Conservation (phyloP, 2,329 filamentous ascomycete genomes). For the Neofusicoccum parvum region DNA sequence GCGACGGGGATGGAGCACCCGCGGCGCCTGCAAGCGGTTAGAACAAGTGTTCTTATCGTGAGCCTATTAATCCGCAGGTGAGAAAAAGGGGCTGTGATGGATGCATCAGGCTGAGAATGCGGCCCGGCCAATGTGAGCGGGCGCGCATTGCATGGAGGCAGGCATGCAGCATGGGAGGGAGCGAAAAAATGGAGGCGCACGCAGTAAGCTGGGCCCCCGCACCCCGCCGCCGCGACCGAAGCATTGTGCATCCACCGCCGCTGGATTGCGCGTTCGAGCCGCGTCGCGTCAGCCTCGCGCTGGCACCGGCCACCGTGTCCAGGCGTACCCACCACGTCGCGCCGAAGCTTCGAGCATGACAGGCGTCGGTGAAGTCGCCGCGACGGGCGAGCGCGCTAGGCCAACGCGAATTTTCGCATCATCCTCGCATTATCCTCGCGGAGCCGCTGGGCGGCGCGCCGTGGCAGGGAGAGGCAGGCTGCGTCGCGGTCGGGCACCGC, state of each 20-base stretch:
- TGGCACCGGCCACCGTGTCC: not conserved
- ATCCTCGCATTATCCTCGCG: not conserved
- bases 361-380: conserved; percentile 4
- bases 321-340: not conserved
- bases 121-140: not conserved
- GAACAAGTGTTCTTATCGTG: not conserved
- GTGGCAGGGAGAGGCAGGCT: not conserved
- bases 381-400: not conserved
- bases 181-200: not conserved
- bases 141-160: not conserved
- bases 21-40: not conserved
- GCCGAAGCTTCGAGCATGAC: conserved; percentile 4
- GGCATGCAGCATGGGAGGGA: too few relatives aligned
- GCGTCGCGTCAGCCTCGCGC: conserved; percentile 13
- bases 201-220: not conserved
- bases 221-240: not conserved
- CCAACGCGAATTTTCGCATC: not conserved
- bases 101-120: not conserved
- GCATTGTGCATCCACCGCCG: not conserved
- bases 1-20: not conserved
- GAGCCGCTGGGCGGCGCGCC: too few relatives aligned
- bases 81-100: conserved; percentile 9
- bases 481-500: not conserved
- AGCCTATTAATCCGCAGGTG: not conserved
- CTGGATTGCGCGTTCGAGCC: not conserved